These are phyloP conservation scores for Bjerkandera adusta DNA, from an alignment of 1,284 basidiomycete genomes.

Conservation along the genomic window DNA sequence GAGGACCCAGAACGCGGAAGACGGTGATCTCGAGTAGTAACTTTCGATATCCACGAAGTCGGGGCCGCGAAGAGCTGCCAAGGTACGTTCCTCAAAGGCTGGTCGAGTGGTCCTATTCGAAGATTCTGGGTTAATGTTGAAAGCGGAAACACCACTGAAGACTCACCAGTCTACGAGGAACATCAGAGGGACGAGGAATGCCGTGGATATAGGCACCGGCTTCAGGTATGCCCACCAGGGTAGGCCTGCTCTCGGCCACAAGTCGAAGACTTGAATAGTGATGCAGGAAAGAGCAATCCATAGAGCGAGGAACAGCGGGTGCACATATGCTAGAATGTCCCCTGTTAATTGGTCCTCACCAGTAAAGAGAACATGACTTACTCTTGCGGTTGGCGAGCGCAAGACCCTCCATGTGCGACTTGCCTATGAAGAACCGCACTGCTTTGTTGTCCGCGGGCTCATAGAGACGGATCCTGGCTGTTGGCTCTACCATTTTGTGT, in stretches of 20 bases:
- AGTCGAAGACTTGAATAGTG: conserved; percentile 59
- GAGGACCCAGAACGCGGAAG: conserved; percentile 69
- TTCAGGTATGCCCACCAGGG: conserved; percentile 48
- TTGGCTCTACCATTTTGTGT: conserved; percentile 25
- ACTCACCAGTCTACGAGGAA: conserved; percentile 69
- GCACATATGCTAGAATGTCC: conserved; percentile 46
- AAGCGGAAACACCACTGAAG: neutral
- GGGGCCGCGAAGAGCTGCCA: conserved; percentile 49
- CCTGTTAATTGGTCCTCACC: neutral
- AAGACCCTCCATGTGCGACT: conserved; percentile 68
- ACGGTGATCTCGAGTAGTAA: conserved; percentile 60
- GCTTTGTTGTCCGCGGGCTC: conserved; percentile 41
- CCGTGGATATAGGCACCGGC: conserved; percentile 65
- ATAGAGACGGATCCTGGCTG: conserved; percentile 56
- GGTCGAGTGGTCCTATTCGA: conserved; percentile 69
- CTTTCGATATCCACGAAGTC: conserved; percentile 54
- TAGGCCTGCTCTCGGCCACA: conserved; percentile 52
- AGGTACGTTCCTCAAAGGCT: conserved; percentile 57
- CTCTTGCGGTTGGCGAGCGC: conserved; percentile 67
- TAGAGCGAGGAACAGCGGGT: conserved; percentile 55
- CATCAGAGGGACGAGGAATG: conserved; percentile 62
- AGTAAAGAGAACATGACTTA: too few relatives aligned
- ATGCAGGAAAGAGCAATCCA: conserved; percentile 61
- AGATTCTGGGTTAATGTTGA: conserved; percentile 2
- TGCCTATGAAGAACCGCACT: conserved; percentile 65